Conservation (phyloP, 495 filamentous ascomycete genomes). For the Mycothermus thermophilus region DNA sequence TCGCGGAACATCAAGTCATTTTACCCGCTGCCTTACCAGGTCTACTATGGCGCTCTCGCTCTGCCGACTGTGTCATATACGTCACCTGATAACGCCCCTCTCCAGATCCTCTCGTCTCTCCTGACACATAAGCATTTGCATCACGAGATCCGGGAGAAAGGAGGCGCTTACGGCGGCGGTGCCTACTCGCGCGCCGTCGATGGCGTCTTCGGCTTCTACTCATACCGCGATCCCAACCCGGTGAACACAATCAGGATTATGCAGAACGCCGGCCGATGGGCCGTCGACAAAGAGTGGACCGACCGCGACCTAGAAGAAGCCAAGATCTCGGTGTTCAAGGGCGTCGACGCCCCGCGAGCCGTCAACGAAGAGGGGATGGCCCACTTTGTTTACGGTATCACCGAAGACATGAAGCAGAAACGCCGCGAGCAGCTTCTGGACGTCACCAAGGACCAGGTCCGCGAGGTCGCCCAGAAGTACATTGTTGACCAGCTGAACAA, state of each 20-base stretch:
- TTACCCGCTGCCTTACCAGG: constrained; percentile 91
- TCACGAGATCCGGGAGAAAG: constrained; percentile 96
- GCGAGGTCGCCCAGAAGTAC: constrained; percentile 66
- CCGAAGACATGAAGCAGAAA: constrained; percentile 76
- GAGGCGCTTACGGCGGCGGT: constrained; percentile 87
- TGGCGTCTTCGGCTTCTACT: constrained; percentile 86
- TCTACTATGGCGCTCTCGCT: constrained; percentile 77
- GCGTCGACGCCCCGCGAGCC: constrained; percentile 80
- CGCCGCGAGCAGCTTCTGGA: constrained; percentile 78
- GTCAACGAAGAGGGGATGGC: constrained; percentile 82
- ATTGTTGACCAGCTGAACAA: constrained; percentile 54
- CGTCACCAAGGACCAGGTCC: constrained; percentile 69
- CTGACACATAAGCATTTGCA: constrained; percentile 96
- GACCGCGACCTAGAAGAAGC: constrained; percentile 86
- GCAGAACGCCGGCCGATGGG: constrained; percentile 68
- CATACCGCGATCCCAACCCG: constrained; percentile 94
- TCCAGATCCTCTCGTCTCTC: constrained; percentile 81
- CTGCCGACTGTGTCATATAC: constrained; percentile 78
- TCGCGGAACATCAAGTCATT: constrained; percentile 53
- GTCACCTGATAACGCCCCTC: constrained; percentile 54
- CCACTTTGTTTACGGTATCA: constrained; percentile 72
- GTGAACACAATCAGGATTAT: constrained; percentile 78
- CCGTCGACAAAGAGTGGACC: constrained; percentile 70
- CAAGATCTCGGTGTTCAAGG: constrained; percentile 87
- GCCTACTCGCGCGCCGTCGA: constrained; percentile 67